These are phyloP conservation scores for Lipomyces mesembrius DNA, from an alignment of 805 yeast species.

Conservation along the genomic window DNA sequence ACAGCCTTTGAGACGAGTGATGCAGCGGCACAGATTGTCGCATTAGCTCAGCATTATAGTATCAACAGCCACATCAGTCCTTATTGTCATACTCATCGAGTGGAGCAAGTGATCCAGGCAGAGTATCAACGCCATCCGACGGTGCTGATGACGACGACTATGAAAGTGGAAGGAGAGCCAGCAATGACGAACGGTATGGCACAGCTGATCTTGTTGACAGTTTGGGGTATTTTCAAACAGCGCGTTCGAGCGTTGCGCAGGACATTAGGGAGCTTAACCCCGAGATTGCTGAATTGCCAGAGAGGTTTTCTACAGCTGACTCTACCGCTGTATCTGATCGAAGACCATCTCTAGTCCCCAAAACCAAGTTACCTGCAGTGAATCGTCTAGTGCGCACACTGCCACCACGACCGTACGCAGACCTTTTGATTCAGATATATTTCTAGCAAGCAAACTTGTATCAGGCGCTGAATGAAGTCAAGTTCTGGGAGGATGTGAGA, in stretches of 20 bases:
- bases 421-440: constrained; percentile 1
- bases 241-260: not conserved
- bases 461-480: constrained; percentile 4
- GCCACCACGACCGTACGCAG: constrained; percentile 12
- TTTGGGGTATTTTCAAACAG: constrained; percentile 1
- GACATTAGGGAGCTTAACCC: constrained; percentile 1
- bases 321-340: not conserved
- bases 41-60: not conserved
- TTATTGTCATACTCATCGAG: not conserved
- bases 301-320: not conserved
- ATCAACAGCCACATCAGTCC: too few species aligned
- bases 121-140: not conserved
- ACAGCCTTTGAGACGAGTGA: not conserved
- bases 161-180: constrained; percentile 14
- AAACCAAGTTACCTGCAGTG: not conserved
- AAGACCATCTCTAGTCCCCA: not conserved
- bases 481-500: constrained; percentile 1
- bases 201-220: not conserved
- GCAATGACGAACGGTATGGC: not conserved
- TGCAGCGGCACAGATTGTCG: not conserved
- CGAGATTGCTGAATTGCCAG: not conserved
- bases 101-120: constrained; percentile 1
- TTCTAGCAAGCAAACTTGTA: constrained; percentile 13
- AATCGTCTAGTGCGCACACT: not conserved
- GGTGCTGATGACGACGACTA: not conserved